phyloP scores from a whole-genome alignment of 192 early-diverging fungal species.

The Tieghemiomyces parasiticus region DNA sequence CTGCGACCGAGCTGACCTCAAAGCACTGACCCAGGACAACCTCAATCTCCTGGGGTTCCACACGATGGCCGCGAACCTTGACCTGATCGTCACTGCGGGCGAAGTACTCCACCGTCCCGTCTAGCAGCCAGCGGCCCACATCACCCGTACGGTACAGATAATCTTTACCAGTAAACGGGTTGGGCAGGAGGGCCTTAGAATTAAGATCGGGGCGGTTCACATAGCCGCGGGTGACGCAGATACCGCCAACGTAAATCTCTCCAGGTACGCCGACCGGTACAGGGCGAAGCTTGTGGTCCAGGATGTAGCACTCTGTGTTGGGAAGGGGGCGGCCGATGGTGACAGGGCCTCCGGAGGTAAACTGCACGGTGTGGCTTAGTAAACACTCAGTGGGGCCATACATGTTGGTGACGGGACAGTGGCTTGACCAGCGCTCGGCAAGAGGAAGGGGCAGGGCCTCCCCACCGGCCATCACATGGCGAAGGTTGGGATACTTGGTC shows the following conservation, averaged over 20 bases:
- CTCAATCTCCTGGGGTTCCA: background rate
- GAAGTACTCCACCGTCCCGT: background rate
- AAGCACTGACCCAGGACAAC: too few species aligned
- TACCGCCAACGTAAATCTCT: constrained; percentile 17
- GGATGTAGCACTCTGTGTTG: constrained; percentile 15
- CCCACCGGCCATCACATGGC: background rate
- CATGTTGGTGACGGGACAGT: background rate
- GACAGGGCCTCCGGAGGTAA: background rate
- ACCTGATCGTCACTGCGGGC: background rate
- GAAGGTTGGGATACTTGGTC: background rate
- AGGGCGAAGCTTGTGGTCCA: constrained; percentile 12
- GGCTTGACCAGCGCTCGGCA: background rate
- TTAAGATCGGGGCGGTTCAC: background rate
- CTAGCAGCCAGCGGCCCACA: background rate
- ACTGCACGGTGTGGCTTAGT: background rate
- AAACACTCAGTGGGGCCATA: background rate
- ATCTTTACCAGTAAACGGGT: background rate
- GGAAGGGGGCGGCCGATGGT: constrained; percentile 16
- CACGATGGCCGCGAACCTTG: background rate
- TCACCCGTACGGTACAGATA: background rate
- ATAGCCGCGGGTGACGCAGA: background rate
- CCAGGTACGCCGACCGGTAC: constrained; percentile 18
- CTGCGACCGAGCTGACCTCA: background rate
- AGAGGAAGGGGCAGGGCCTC: background rate
- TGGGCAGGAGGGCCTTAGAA: background rate